phyloP scores from a whole-genome alignment of 2,329 filamentous ascomycete genomes.

The Colletotrichum sp. region DNA sequence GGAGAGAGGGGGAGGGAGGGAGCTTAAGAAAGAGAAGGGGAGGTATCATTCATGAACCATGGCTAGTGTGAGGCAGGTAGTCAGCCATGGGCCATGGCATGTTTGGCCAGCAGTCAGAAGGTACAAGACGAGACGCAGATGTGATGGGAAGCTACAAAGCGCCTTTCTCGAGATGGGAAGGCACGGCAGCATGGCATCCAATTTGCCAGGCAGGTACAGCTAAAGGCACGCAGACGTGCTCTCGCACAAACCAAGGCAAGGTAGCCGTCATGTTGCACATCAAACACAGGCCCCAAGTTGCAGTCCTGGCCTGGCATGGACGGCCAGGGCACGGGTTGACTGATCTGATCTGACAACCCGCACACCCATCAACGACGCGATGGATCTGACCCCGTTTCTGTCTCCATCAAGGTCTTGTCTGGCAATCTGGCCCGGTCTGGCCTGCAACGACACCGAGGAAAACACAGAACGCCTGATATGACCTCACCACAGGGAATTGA shows the following conservation, averaged over 20 bases:
- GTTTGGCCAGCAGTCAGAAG: background rate
- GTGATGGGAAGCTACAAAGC: background rate
- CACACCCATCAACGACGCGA: slow-evolving; percentile 6
- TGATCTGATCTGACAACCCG: slow-evolving; percentile 20
- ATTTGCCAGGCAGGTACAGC: background rate
- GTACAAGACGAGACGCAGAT: background rate
- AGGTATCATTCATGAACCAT: background rate
- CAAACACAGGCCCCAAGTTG: background rate
- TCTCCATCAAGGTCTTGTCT: slow-evolving; percentile 4
- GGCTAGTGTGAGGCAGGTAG: background rate
- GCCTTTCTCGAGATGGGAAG: background rate
- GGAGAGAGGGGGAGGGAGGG: background rate
- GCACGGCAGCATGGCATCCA: background rate
- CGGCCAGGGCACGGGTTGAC: background rate
- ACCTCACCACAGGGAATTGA: slow-evolving; percentile 5
- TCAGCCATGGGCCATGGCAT: slow-evolving; percentile 5
- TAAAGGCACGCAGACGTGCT: background rate
- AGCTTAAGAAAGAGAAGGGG: slow-evolving; percentile 11
- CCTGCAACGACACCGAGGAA: background rate
- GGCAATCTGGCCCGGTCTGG: background rate
- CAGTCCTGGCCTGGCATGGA: background rate
- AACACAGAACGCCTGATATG: slow-evolving; percentile 10
- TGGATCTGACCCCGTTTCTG: background rate
- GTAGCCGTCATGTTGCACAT: background rate
- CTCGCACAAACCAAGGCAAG: background rate